Base-by-base conservation (phyloP, 129 eudicot genomes). In the Ambrosia trifida region DNA sequence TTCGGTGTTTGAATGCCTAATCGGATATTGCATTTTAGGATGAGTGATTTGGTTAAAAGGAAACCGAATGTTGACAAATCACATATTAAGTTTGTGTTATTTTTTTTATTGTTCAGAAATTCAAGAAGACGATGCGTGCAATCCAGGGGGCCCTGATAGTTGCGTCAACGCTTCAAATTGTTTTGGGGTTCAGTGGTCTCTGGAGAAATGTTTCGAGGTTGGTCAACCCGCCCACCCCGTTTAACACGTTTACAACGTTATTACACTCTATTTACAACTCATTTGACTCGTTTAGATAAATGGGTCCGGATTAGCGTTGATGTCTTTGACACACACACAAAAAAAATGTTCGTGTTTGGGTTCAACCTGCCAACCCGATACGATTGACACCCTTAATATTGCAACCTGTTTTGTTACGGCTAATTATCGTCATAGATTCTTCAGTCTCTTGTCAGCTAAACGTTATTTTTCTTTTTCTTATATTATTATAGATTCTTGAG, bases 121-220 rank as follows among this genome's bases (percentile, higher is more conserved):
- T 91, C 87, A 83, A 77, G 85, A 91, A 87, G 79, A 78, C 81
- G 54, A 91, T 91, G 93, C 86, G 97, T 66, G 97, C 93, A 76
- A 84, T 83, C 58, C 97, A 91, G 66, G 97, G 97, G 59, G 97
- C 97, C 41, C 68, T 88, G 66, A 91, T 91, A 68, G 88, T 91
- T 80, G 96, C 97, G 49, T 91, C 97, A 17, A 82, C 89, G 0
- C 81, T 91, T 82, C 97, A 91, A 70, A 91, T 91, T 38, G 96
- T 91, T 63, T 78, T 91, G 59, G 97, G 97, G 81, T 91, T 91
- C 87, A 91, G 97, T 82, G 97, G 97, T 71, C 93, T 91, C 2
- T 91, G 97, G 97, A 90, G 97, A 52, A 88, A 88, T 33, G 83
- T 91, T 56, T 53, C 96, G 68, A 91, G 97, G 97, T 89, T 54